Evolutionary conservation across 2,329 filamentous ascomycete genomes (phyloP).

Genomic region (Diaporthe destruens): DNA sequence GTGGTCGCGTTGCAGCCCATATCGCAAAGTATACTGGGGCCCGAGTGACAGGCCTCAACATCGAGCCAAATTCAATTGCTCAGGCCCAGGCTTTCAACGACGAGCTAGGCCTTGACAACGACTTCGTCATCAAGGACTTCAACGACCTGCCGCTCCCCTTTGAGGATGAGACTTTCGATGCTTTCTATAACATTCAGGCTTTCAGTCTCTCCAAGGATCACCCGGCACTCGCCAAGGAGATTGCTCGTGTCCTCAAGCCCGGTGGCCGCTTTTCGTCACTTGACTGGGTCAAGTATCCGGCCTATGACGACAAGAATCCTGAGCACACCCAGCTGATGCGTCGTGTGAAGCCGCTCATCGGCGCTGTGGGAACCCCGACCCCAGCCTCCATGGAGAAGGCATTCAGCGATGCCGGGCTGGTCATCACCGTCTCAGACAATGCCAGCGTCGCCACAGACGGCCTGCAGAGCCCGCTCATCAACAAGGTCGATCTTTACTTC

Average conservation of each 20-base stretch:
- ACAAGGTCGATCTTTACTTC: conserved; percentile 67
- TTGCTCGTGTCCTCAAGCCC: conserved; percentile 63
- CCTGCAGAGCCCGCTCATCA: conserved; percentile 64
- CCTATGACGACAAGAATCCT: conserved; percentile 60
- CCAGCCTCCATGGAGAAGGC: conserved; percentile 60
- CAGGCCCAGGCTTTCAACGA: conserved; percentile 60
- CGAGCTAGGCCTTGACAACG: conserved; percentile 58
- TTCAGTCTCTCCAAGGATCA: conserved; percentile 66
- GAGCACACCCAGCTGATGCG: conserved; percentile 65
- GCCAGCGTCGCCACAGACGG: conserved; percentile 60
- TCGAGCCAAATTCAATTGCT: conserved; percentile 64
- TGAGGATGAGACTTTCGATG: conserved; percentile 61
- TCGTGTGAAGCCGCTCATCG: conserved; percentile 67
- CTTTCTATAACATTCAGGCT: conserved; percentile 70
- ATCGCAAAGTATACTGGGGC: conserved; percentile 63
- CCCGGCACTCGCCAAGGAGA: conserved; percentile 59
- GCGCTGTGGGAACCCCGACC: conserved; percentile 66
- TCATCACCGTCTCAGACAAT: conserved; percentile 62
- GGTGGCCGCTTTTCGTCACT: conserved; percentile 63
- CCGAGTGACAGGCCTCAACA: conserved; percentile 64
- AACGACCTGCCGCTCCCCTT: conserved; percentile 66
- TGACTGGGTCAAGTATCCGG: conserved; percentile 66
- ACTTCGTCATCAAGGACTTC: conserved; percentile 64
- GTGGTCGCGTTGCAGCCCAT: conserved; percentile 66
- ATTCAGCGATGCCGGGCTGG: conserved; percentile 61